Conservation (phyloP, 2,329 filamentous ascomycete species). For the Diaporthe batatas region DNA sequence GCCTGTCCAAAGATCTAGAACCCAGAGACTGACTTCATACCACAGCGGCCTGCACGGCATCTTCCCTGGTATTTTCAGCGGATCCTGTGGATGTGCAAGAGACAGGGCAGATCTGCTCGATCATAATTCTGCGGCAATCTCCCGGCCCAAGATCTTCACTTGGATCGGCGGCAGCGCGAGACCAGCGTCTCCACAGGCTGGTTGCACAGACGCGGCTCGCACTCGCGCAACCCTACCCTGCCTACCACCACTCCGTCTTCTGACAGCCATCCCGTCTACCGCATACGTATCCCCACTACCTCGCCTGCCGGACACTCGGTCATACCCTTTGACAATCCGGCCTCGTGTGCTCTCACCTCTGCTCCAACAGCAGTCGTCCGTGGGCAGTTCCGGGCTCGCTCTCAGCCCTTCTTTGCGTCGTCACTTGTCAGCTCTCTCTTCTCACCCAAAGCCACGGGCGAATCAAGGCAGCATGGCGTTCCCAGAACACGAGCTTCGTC, state of each 20-base stretch:
- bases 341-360: slow-evolving; percentile 16
- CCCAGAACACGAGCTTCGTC: slow-evolving; percentile 49
- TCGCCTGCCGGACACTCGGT: not conserved
- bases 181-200: slow-evolving; percentile 18
- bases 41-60: slow-evolving; percentile 23
- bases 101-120: slow-evolving; percentile 23
- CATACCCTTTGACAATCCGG: slow-evolving; percentile 11
- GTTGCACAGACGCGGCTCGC: slow-evolving; percentile 36
- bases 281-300: slow-evolving; percentile 4
- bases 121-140: slow-evolving; percentile 22
- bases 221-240: slow-evolving; percentile 23
- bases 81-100: slow-evolving; percentile 3
- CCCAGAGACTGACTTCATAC: slow-evolving; percentile 27
- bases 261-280: slow-evolving; percentile 10
- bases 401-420: not conserved
- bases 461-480: slow-evolving; percentile 47
- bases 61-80: slow-evolving; percentile 24
- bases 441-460: slow-evolving; percentile 44
- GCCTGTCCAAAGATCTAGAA: not conserved
- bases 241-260: slow-evolving; percentile 21
- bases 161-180: slow-evolving; percentile 10
- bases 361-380: not conserved
- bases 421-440: slow-evolving; percentile 11
- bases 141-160: slow-evolving; percentile 25
- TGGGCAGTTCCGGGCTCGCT: not conserved